phyloP scores from a whole-genome alignment of 352 stramenopile species.

The Phytophthora capsici region DNA sequence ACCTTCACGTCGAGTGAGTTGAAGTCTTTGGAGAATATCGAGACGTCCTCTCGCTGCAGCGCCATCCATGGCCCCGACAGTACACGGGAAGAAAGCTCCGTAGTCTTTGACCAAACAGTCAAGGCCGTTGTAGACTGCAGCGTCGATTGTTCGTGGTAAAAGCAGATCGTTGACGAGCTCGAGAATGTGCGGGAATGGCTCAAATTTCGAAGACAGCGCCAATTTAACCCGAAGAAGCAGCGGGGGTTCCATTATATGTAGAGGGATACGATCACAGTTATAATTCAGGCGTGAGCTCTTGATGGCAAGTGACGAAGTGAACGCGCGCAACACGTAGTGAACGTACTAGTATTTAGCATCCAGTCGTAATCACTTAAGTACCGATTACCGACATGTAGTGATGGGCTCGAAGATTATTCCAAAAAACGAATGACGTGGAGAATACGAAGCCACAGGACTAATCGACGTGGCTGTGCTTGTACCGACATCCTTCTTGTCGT shows the following conservation, averaged over 20 bases:
- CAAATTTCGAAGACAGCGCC: not conserved
- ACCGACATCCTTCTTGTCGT: not conserved
- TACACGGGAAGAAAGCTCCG: slow-evolving; percentile 5
- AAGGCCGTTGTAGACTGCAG: slow-evolving; percentile 8
- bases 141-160: slow-evolving; percentile 3
- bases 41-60: slow-evolving; percentile 9
- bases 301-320: no score
- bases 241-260: not conserved
- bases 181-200: not conserved
- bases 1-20: slow-evolving; percentile 3
- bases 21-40: slow-evolving; percentile 6
- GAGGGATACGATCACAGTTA: not conserved
- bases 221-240: slow-evolving; percentile 5
- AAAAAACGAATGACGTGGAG: slow-evolving; percentile 3
- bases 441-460: not conserved
- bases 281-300: no score
- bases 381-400: not conserved
- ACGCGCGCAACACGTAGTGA: no score
- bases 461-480: not conserved
- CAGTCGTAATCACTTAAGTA: no score
- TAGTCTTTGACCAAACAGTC: not conserved
- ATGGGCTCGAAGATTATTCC: slow-evolving; percentile 4
- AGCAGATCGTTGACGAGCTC: slow-evolving; percentile 6
- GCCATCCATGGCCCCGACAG: slow-evolving; percentile 14
- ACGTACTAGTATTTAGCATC: no score